Evolutionary conservation across 108 stramenopile species (phyloP).

Genomic region (Bacterosira constricta): DNA sequence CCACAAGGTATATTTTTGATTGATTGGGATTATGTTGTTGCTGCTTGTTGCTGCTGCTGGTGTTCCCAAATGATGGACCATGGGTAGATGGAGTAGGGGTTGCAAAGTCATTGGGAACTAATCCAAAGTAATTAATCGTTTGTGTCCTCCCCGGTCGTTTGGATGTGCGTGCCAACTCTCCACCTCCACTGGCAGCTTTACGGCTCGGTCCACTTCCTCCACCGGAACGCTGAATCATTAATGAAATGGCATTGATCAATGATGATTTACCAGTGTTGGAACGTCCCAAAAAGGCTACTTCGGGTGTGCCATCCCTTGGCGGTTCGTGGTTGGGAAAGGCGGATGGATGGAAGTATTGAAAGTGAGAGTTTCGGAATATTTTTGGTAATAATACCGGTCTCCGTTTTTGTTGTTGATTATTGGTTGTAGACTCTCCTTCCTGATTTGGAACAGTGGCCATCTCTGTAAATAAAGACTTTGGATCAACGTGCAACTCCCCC

Average conservation of each 20-base stretch:
- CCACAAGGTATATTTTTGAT: conserved; percentile 56
- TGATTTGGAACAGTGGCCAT: neutral
- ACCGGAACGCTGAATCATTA: conserved; percentile 41
- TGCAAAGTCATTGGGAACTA: conserved; percentile 38
- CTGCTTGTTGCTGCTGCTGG: neutral
- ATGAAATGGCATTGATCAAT: conserved; percentile 78
- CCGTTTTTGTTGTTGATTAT: neutral
- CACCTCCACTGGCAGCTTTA: conserved; percentile 29
- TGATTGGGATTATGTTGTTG: neutral
- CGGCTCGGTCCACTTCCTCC: conserved; percentile 3
- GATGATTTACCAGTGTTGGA: conserved; percentile 95
- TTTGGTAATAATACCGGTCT: conserved; percentile 36
- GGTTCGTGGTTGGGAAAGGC: conserved; percentile 51
- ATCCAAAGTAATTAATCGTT: conserved; percentile 85
- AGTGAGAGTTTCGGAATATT: conserved; percentile 37
- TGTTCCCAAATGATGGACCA: neutral
- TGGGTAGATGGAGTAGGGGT: neutral
- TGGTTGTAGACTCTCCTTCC: neutral
- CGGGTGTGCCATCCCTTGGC: conserved; percentile 63
- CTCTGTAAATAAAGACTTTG: conserved; percentile 33
- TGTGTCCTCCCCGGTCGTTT: conserved; percentile 94
- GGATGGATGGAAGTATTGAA: conserved; percentile 71
- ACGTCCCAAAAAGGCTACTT: conserved; percentile 92
- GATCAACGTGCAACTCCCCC: conserved; percentile 44
- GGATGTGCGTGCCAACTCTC: conserved; percentile 73